Base-by-base conservation (phyloP, 352 stramenopile genomes). In the Peronospora destructor region DNA sequence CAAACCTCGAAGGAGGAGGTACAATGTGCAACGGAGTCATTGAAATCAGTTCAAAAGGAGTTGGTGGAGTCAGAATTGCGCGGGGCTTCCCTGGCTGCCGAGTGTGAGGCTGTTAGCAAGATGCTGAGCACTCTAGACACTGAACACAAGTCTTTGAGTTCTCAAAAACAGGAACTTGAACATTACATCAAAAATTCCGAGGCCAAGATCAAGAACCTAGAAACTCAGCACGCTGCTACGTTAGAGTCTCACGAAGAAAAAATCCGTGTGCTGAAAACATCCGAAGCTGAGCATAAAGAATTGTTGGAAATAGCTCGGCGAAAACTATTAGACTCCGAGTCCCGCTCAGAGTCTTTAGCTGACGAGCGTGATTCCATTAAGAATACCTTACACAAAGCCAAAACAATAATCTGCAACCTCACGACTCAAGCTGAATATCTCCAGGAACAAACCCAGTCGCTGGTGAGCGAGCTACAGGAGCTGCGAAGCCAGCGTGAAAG, bases 401-500 rank as follows among this genome's bases (percentile, higher is more conserved):
- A 60, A 43, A 6, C 8, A 6, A 34, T 14, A 1, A 38, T 43
- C 6, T n/a, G 19, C 4, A 57, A 32, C 8, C n/a, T 57, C 3
- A 45, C 3, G 6, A 26, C 23, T 21, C 14, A 59, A 30, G 8
- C 12, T 11, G n/a, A 50, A 19, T 7, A 1, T 1, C 19, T 50
- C 0, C 40, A 57, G 6, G 19, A 50, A 33, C 48, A 29, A 6
- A 57, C 43, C 3, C 21, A 54, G 34, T 23, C 46, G 14, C 26
- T 66, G 35, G 53, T 63, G 25, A 45, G 32, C 12, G 59, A 72
- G 28, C 47, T 66, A 0, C 42, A 71, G n/a, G 12, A 59, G 40
- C 14, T 67, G 26, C 47, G 53, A 21, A 51, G 30, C 13, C 52
- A 66, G 52, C 53, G 40, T 10, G 33, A 52, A 34, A 39, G 14